Percentiles rank a stretch among this genome's conserved stretches.
These are phyloP conservation scores for Bryoerythrophyllum caledonicum DNA, from an alignment of 225 moss, liverwort and hornwort species.

Conservation along the genomic window DNA sequence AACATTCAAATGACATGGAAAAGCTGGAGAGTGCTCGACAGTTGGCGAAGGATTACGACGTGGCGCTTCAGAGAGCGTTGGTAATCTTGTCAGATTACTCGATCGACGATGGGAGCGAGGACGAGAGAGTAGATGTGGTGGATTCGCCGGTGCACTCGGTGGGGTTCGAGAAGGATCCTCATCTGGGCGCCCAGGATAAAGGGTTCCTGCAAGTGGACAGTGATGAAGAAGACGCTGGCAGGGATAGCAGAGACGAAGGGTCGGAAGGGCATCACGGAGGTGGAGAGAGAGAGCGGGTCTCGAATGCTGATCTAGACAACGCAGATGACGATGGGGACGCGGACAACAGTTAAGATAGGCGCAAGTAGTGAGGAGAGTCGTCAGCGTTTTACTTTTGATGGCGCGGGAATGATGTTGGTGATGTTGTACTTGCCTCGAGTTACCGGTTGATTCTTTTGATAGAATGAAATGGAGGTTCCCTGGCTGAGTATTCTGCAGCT, in stretches of 20 bases:
- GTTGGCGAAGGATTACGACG: conserved; percentile 38
- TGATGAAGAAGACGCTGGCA: conserved; percentile 41
- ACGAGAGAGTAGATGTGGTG: conserved; percentile 45
- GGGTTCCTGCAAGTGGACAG: conserved; percentile 43
- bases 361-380: conserved; percentile 17
- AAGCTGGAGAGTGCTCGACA: conserved; percentile 42
- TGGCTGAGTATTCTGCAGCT: too few species aligned
- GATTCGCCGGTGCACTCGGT: conserved; percentile 50
- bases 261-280: conserved; percentile 47
- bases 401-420: neutral
- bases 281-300: conserved; percentile 43
- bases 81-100: conserved; percentile 30
- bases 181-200: conserved; percentile 44
- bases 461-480: too few species aligned
- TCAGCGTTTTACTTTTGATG: conserved; percentile 25
- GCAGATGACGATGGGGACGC: conserved; percentile 53
- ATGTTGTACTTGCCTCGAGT: too few species aligned
- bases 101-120: conserved; percentile 46
- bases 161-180: conserved; percentile 42
- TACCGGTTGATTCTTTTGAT: too few species aligned
- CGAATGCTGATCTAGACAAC: conserved; percentile 53
- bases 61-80: conserved; percentile 35
- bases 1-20: conserved; percentile 36
- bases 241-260: conserved; percentile 47
- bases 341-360: conserved; percentile 40